Evolutionary conservation across 352 stramenopile genomes (phyloP).

Genomic region (Globisporangium emineosum): DNA sequence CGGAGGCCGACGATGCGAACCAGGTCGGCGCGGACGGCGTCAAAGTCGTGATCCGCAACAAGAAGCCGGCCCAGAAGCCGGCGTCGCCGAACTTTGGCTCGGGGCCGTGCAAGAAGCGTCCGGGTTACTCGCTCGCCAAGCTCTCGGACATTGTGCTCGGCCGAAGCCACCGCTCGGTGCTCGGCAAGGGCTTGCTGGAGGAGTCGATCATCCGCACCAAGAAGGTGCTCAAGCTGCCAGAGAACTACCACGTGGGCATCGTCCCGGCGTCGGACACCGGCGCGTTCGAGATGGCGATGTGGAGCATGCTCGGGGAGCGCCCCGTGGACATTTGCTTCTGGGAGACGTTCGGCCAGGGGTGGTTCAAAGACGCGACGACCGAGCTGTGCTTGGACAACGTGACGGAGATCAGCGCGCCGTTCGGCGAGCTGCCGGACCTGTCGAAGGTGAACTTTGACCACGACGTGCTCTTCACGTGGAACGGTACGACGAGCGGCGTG

Average conservation of each 20-base stretch:
- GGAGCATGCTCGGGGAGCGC: conserved; percentile 94
- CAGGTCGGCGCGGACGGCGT: conserved; percentile 21
- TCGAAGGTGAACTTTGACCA: conserved; percentile 92
- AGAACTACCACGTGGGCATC: conserved; percentile 95
- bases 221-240: conserved; percentile 91
- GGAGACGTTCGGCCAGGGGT: conserved; percentile 97
- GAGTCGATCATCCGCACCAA: conserved; percentile 95
- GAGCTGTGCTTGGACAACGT: conserved; percentile 95
- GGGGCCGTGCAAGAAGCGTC: conserved; percentile 98
- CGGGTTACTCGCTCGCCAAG: conserved; percentile 90
- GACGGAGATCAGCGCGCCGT: conserved; percentile 92
- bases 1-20: background rate
- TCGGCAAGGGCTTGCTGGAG: conserved; percentile 96
- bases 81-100: conserved; percentile 95
- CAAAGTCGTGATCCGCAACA: conserved; percentile 53
- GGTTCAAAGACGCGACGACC: conserved; percentile 93
- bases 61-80: conserved; percentile 73
- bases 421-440: conserved; percentile 96
- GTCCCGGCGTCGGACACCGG: conserved; percentile 98
- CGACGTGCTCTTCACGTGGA: conserved; percentile 99
- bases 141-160: conserved; percentile 90
- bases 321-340: conserved; percentile 95
- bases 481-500: conserved; percentile 98
- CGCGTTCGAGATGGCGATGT: conserved; percentile 99
- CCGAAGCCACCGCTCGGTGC: conserved; percentile 95